A percentile compares a stretch with the other conserved stretches of the same genome.
Conservation (phyloP, 768 basidiomycete genomes). For the Suillus subluteus region DNA sequence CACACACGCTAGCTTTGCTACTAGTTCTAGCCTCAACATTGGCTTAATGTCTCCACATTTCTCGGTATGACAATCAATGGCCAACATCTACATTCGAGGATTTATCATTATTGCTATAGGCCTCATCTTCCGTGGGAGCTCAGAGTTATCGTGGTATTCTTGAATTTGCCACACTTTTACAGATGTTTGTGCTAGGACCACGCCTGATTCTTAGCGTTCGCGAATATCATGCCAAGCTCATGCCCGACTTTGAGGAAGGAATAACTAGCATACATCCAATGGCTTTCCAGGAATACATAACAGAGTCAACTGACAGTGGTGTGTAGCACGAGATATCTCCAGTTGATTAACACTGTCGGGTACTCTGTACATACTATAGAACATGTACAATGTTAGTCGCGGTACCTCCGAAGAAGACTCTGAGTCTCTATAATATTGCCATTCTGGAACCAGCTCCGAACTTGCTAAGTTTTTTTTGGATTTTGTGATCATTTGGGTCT, state of each 20-base stretch:
- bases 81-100: background rate
- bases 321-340: background rate
- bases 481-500: background rate
- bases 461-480: background rate
- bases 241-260: background rate
- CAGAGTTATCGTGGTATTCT: background rate
- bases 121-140: background rate
- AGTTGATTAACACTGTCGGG: background rate
- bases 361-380: background rate
- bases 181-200: conserved; percentile 2
- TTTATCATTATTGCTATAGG: background rate
- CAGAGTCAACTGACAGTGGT: background rate
- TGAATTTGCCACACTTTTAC: background rate
- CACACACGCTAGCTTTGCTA: background rate
- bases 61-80: background rate
- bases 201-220: conserved; percentile 1
- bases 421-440: background rate
- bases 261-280: background rate
- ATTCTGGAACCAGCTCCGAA: background rate
- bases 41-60: background rate
- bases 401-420: background rate
- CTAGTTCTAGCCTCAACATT: background rate
- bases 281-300: background rate
- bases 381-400: background rate
- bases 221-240: background rate